Base-by-base conservation (phyloP, 1,284 basidiomycete genomes). In the Apiotrichum siamense region DNA sequence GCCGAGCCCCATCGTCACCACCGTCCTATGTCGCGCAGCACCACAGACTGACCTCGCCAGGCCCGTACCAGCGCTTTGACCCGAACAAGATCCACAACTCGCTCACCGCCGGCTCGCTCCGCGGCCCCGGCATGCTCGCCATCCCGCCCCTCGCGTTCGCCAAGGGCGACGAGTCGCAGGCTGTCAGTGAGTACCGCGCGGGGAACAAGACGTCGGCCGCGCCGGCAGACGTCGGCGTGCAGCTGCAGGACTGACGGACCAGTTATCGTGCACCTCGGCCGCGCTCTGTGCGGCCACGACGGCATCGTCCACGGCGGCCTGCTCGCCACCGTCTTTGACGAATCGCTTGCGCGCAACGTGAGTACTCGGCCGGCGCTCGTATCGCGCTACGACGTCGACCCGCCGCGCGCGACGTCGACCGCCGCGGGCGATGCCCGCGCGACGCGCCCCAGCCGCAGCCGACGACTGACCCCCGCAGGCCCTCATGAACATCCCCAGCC, bases 231-330 rank as follows among this genome's bases (percentile, higher is more conserved):
- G n/a, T n/a, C n/a, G n/a, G n/a, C n/a, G n/a, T n/a, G n/a, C n/a
- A n/a, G n/a, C n/a, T n/a, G 15, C 15, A 27, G 17, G 1, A 18
- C 44, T 47, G 20, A 47, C 44, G 13, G 12, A 11, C 11, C 44
- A 51, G 77, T 83, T 13, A 75, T 96, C 53, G 55, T 90, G 2
- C 93, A 97, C 67, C 77, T 96, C 9, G 93, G 94, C 1, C 76
- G 87, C 32, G 85, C 84, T 6, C 64, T 97, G 44, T 97, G 93
- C 66, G 72, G 88, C 3, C 90, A 94, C 63, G 90, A 94, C 70
- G 92, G 92, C 0, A 88, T 97, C 58, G 76, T 97, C 2, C 94
- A 97, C 67, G 94, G 94, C 0, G 94, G 94, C 2, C 69, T 97
- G 54, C 77, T 97, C 23, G 89, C 91, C 25, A 97, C 91, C 1